Base-by-base conservation (phyloP, 345 rosid species). In the Rhodamnia rubescens region DNA sequence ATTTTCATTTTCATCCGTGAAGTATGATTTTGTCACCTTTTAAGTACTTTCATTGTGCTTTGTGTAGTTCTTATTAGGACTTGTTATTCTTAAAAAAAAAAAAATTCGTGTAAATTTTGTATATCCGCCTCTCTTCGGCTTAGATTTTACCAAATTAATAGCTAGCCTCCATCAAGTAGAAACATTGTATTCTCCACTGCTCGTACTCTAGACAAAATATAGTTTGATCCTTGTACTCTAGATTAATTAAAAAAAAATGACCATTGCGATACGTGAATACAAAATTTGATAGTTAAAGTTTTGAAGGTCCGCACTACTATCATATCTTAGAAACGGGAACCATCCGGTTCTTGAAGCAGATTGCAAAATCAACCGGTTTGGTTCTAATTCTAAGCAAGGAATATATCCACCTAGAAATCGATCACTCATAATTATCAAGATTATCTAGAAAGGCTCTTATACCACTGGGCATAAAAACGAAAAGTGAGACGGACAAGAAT, bases 281-380 rank as follows among this genome's bases (percentile, higher is more conserved):
- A 8, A 7, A 20, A 54, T 6, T 54, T 6, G 1, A 53, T 4
- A 15, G 54, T 69, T 32, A 9, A 32, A 32, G 44, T 69, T 64
- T 64, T 18, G 24, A 40, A 69, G 12, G 47, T 24, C 13, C 18
- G 0, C 78, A 18, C 7, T 69, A 32, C 47, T 18, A 4, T 69
- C 26, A 4, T 36, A 69, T 32, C 78, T 1, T 8, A 69, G 0
- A 18, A 69, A 3, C 1, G 20, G 11, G 14, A 69, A 69, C 0
- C 2, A 4, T 7, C 4, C 4, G 0, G 0, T 18, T 32, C 7
- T 0, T 2, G 1, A 18, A 8, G 6, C 14, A 36, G 1, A 69
- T 18, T 32, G 42, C 47, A 36, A 69, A 64, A 15, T 0, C 1
- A 1, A 32, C 75, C 13, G 5, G 12, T 56, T 56, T 56, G 59